A percentile compares a stretch with the other conserved stretches of the same genome.
phyloP scores from a whole-genome alignment of 1,284 basidiomycete species.

The Ustilago curta region DNA sequence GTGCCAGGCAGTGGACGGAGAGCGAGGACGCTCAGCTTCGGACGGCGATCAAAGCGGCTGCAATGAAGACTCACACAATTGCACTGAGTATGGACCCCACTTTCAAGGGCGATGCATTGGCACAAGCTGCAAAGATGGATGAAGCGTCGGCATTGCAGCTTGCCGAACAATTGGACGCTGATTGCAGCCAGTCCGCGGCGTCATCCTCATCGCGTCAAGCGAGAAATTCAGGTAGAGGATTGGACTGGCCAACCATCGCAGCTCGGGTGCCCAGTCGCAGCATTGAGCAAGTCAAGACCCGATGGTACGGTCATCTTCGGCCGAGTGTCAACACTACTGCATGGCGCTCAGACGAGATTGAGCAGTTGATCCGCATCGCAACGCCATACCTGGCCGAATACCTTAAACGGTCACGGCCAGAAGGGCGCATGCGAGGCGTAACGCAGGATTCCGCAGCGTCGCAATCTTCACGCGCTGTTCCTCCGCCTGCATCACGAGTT shows the following conservation, averaged over 20 bases:
- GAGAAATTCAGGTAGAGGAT: neutral
- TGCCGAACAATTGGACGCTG: slow-evolving; percentile 29
- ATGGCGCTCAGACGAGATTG: slow-evolving; percentile 24
- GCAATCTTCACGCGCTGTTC: neutral
- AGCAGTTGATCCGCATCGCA: slow-evolving; percentile 19
- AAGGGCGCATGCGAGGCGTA: neutral
- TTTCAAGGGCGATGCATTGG: slow-evolving; percentile 22
- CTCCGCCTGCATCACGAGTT: neutral
- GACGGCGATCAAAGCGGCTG: slow-evolving; percentile 26
- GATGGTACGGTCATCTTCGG: slow-evolving; percentile 36
- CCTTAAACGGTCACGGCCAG: neutral
- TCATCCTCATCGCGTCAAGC: neutral
- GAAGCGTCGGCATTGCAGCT: slow-evolving; percentile 17
- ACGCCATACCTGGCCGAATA: slow-evolving; percentile 16
- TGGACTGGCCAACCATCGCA: slow-evolving; percentile 43
- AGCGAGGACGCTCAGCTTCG: slow-evolving; percentile 33
- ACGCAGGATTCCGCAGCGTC: neutral
- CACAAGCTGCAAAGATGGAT: slow-evolving; percentile 25
- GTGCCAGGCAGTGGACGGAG: slow-evolving; percentile 28
- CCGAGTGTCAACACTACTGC: slow-evolving; percentile 30
- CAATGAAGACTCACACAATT: slow-evolving; percentile 24
- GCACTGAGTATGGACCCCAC: slow-evolving; percentile 16
- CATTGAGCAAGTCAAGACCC: slow-evolving; percentile 35
- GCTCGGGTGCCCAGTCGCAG: slow-evolving; percentile 25
- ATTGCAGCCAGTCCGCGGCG: slow-evolving; percentile 1